Percentiles rank a stretch among this genome's conserved stretches.
These are phyloP conservation scores for Nicotiana otophora DNA, from an alignment of 257 asterid genomes.

Conservation along the genomic window DNA sequence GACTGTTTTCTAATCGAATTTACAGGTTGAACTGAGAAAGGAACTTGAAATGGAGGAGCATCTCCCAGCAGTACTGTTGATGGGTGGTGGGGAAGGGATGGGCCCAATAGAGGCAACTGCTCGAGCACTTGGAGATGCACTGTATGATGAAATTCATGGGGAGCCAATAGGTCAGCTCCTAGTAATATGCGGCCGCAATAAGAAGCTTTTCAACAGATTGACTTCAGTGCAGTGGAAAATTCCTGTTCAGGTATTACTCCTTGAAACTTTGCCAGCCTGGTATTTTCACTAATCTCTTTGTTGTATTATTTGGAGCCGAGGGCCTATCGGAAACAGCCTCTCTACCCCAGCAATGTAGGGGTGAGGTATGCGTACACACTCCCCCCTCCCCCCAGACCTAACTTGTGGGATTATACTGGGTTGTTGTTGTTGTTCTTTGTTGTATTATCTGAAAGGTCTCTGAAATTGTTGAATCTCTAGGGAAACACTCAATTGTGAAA, in stretches of 20 bases:
- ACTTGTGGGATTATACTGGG: too few relatives aligned
- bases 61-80: constrained; percentile 84
- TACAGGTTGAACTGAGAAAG: constrained; percentile 68
- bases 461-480: background rate
- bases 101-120: constrained; percentile 99
- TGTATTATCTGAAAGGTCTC: background rate
- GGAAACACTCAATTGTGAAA: background rate
- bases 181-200: constrained; percentile 86
- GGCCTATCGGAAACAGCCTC: too few relatives aligned
- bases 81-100: constrained; percentile 99
- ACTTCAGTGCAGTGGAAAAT: constrained; percentile 75
- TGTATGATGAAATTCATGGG: constrained; percentile 62
- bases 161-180: constrained; percentile 87
- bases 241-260: constrained; percentile 40
- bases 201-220: constrained; percentile 70
- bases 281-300: background rate
- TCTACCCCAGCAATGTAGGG: too few relatives aligned
- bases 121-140: constrained; percentile 76
- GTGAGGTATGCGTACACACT: too few relatives aligned
- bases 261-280: background rate
- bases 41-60: constrained; percentile 83
- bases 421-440: background rate
- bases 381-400: too few relatives aligned
- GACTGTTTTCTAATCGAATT: background rate
- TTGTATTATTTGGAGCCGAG: background rate